Evolutionary conservation across 805 yeast species (phyloP).

Genomic region (Schwanniomyces sp.): DNA sequence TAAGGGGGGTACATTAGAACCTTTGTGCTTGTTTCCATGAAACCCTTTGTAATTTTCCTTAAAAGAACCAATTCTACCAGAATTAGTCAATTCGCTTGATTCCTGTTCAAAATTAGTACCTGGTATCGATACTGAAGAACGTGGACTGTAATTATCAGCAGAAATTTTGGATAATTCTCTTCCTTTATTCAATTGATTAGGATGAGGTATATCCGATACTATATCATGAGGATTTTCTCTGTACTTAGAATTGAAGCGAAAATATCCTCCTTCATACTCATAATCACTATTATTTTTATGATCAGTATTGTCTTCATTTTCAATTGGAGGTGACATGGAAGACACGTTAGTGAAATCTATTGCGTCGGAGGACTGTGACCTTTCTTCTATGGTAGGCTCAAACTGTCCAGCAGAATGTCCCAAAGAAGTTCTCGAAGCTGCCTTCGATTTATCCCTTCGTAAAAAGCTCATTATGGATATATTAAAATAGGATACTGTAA

Average conservation of each 20-base stretch:
- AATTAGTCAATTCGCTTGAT: not conserved
- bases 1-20: conserved; percentile 45
- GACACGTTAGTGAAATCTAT: not conserved
- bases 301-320: not conserved
- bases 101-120: not conserved
- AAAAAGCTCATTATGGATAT: conserved; percentile 14
- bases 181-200: not conserved
- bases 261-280: conserved; percentile 1
- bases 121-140: conserved; percentile 18
- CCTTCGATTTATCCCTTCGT: conserved; percentile 14
- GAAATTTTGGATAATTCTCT: not conserved
- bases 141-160: conserved; percentile 14
- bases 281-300: conserved; percentile 1
- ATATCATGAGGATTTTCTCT: not conserved
- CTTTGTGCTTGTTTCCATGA: conserved; percentile 32
- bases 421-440: not conserved
- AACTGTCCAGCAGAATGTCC: conserved; percentile 4
- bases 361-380: not conserved
- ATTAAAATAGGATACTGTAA: not conserved
- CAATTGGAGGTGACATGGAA: not conserved
- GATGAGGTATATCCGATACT: not conserved
- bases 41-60: conserved; percentile 38
- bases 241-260: conserved; percentile 1
- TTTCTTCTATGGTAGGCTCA: not conserved
- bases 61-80: not conserved